Conservation (phyloP, 441 rosid species). For the Populus hybrid region DNA sequence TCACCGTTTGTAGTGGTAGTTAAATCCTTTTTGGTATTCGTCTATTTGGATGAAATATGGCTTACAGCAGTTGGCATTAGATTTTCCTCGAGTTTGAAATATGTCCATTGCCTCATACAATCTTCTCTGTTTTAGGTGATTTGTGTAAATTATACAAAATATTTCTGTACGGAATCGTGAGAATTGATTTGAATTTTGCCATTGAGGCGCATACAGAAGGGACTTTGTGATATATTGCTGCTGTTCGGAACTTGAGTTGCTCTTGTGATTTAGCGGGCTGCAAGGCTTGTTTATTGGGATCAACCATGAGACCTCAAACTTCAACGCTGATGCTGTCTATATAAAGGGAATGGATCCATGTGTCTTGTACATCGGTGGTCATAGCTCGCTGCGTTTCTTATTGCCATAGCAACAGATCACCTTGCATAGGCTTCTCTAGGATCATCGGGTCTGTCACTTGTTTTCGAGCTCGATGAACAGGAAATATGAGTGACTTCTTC, state of each 20-base stretch:
- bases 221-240: neutral
- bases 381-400: no score
- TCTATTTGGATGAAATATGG: slow-evolving; percentile 26
- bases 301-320: neutral
- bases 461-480: no score
- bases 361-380: neutral
- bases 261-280: neutral
- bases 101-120: neutral
- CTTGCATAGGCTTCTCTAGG: no score
- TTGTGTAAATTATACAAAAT: neutral
- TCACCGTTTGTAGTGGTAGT: slow-evolving; percentile 29
- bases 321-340: neutral
- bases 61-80: slow-evolving; percentile 26
- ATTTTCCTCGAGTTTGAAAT: slow-evolving; percentile 27
- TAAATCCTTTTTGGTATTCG: slow-evolving; percentile 22
- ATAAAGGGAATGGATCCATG: no score
- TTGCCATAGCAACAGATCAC: no score
- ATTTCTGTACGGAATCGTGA: slow-evolving; percentile 31
- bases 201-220: slow-evolving; percentile 20
- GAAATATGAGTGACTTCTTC: no score
- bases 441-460: no score
- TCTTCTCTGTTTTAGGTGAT: slow-evolving; percentile 24
- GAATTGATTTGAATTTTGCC: slow-evolving; percentile 35
- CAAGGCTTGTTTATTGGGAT: neutral
- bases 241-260: neutral